Percentiles rank a stretch among this genome's conserved stretches.
Conservation (phyloP, 2,329 filamentous ascomycete species). For the Epichloe festucae region DNA sequence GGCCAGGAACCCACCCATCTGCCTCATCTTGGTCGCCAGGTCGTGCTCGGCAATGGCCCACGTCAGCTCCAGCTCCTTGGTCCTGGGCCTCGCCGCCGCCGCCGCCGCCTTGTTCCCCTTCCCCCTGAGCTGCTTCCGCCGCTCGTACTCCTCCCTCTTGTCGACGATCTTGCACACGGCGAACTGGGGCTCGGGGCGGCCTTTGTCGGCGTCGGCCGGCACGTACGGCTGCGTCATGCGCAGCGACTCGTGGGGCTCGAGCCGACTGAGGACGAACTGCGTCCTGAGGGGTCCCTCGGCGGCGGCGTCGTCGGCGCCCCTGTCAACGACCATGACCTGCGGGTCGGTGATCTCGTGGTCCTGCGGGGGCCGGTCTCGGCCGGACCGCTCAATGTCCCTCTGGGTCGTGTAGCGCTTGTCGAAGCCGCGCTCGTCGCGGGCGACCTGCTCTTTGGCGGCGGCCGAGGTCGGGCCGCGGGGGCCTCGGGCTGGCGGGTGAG, state of each 20-base stretch:
- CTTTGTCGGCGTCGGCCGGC: conserved; percentile 15
- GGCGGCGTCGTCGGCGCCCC: conserved; percentile 21
- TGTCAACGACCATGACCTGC: conserved; percentile 28
- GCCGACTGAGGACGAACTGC: conserved; percentile 25
- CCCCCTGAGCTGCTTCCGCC: conserved; percentile 26
- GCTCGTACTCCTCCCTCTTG: conserved; percentile 36
- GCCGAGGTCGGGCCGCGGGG: not conserved
- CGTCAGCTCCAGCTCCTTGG: conserved; percentile 77
- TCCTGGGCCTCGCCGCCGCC: conserved; percentile 27
- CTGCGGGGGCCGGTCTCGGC: conserved; percentile 26
- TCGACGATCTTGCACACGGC: conserved; percentile 62
- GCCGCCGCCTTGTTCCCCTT: conserved; percentile 26
- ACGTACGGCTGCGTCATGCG: conserved; percentile 28
- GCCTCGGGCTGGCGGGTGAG: not conserved
- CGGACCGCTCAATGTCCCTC: conserved; percentile 19
- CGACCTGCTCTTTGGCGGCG: conserved; percentile 3
- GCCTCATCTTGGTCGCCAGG: conserved; percentile 55
- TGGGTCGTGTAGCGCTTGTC: conserved; percentile 25
- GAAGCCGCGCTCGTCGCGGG: conserved; percentile 12
- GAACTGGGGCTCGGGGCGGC: conserved; percentile 12
- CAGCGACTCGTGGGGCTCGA: conserved; percentile 25
- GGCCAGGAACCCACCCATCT: conserved; percentile 53
- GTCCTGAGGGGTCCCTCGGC: conserved; percentile 24
- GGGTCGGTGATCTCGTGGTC: conserved; percentile 33
- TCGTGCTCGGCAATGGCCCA: conserved; percentile 76